Evolutionary conservation across 1,139 yeast genomes (phyloP).

Genomic region (Meyerozyma athensensis): DNA sequence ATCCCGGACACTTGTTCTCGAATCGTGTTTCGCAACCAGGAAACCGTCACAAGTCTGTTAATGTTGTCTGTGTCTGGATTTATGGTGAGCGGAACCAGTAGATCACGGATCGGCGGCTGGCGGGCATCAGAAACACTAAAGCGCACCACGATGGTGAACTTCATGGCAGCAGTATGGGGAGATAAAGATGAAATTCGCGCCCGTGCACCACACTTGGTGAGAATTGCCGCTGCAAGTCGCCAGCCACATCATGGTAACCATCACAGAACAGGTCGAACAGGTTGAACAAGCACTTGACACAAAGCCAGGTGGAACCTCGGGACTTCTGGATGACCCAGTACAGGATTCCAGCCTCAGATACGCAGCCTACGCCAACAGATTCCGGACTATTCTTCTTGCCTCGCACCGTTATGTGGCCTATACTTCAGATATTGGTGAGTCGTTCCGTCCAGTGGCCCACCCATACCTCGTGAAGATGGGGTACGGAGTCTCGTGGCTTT

Average conservation of each 20-base stretch:
- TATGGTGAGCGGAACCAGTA: conserved; percentile 26
- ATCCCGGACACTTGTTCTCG: conserved; percentile 24
- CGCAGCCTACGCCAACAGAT: conserved; percentile 76
- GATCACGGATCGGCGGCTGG: conserved; percentile 21
- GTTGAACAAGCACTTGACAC: not conserved
- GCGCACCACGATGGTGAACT: conserved; percentile 22
- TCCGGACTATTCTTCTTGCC: conserved; percentile 65
- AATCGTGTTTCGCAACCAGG: conserved; percentile 28
- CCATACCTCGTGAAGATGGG: conserved; percentile 61
- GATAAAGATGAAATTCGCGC: not conserved
- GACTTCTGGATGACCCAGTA: not conserved
- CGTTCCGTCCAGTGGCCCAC: conserved; percentile 82
- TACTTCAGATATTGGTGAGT: conserved; percentile 84
- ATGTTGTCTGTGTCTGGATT: conserved; percentile 30
- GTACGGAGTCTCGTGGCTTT: conserved; percentile 75
- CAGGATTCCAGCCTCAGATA: conserved; percentile 61
- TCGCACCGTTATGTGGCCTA: conserved; percentile 85
- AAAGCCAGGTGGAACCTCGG: not conserved
- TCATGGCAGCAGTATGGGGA: conserved; percentile 11
- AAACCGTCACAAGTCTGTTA: conserved; percentile 26
- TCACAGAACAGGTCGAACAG: not conserved
- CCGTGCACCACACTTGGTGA: not conserved
- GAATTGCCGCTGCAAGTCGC: not conserved
- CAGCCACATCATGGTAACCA: not conserved
- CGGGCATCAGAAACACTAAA: conserved; percentile 28